Base-by-base conservation (phyloP, 2,329 filamentous ascomycete species). In the Thermoascus crustaceus region DNA sequence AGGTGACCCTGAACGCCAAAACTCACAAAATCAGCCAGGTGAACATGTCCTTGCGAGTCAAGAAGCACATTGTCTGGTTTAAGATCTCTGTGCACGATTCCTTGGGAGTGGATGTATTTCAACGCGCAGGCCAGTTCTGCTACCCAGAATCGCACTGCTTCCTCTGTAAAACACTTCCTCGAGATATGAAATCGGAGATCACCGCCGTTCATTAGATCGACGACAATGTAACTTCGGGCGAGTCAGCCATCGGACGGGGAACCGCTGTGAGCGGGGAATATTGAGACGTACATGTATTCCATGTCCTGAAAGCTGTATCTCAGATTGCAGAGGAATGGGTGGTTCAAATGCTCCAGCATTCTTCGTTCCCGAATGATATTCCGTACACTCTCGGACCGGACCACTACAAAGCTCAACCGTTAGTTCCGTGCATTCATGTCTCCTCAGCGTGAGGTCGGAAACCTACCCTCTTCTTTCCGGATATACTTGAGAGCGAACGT, bases 271-370 rank as follows among this genome's bases (percentile, higher is more conserved):
- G n/a, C 35, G 26, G n/a, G n/a, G n/a, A n/a, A n/a, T n/a, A n/a
- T n/a, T 11, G 22, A 34, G 19, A 62, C 84, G 55, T 72, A 94
- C 86, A 98, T 82, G 66, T 98, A 98, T 63, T 98, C 91, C 52
- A 96, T 87, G 63, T 98, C 91, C 66, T 98, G 91, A 59, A 98
- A 98, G 66, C 88, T 95, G 68, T 96, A 98, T 53, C 91, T 84
- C 70, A 98, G 69, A 63, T 98, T 98, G 70, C 89, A 96, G 49
- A 98, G 83, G 61, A 96, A 98, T 17, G 89, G 87, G 56, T 98
- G 91, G 60, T 94, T 95, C 52, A 98, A 75, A 61, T 96, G 87
- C 67, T 98, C 88, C 55, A 98, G 76, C 91, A 98, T 98, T 58
- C 89, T 80, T 45, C 91, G 78, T 70, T 98, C 91, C 50, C 91